Percentiles rank a stretch among this genome's conserved stretches.
phyloP scores from a whole-genome alignment of 1,139 yeast genomes.

The Arxiozyma telluris region DNA sequence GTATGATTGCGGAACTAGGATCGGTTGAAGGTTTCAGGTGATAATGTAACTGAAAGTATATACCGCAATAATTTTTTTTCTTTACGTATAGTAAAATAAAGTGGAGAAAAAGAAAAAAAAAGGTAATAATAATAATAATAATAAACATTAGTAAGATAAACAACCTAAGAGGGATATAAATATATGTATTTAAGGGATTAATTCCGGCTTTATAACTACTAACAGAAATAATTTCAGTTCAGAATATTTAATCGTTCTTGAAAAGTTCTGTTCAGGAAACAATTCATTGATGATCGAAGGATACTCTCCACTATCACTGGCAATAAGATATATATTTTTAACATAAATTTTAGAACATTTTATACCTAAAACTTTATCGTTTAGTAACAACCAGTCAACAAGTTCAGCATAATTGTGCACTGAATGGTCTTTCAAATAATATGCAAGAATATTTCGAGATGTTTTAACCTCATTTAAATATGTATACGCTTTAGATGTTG shows the following conservation, averaged over 20 bases:
- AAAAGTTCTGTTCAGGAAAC: background rate
- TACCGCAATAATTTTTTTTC: background rate
- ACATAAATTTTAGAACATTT: constrained; percentile 15
- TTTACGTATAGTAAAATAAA: too few relatives aligned
- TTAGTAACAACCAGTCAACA: constrained; percentile 14
- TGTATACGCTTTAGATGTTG: constrained; percentile 16
- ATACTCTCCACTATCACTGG: constrained; percentile 10
- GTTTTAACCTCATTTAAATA: constrained; percentile 18
- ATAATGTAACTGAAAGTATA: background rate
- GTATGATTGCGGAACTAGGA: background rate
- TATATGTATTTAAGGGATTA: constrained; percentile 4
- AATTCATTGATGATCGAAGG: constrained; percentile 4
- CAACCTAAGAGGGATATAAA: background rate
- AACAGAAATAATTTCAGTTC: constrained; percentile 12
- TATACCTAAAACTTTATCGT: constrained; percentile 19
- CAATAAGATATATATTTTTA: constrained; percentile 20
- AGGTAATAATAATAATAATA: too few relatives aligned
- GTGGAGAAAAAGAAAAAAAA: too few relatives aligned
- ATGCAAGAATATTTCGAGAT: constrained; percentile 17
- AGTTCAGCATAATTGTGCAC: constrained; percentile 8
- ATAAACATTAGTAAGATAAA: background rate
- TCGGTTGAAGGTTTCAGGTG: background rate
- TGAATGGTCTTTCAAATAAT: constrained; percentile 10
- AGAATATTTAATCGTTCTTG: constrained; percentile 2
- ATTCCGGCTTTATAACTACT: constrained; percentile 19